Evolutionary conservation across 805 yeast species (phyloP).

Genomic region (Cyberlindnera sargentensis): DNA sequence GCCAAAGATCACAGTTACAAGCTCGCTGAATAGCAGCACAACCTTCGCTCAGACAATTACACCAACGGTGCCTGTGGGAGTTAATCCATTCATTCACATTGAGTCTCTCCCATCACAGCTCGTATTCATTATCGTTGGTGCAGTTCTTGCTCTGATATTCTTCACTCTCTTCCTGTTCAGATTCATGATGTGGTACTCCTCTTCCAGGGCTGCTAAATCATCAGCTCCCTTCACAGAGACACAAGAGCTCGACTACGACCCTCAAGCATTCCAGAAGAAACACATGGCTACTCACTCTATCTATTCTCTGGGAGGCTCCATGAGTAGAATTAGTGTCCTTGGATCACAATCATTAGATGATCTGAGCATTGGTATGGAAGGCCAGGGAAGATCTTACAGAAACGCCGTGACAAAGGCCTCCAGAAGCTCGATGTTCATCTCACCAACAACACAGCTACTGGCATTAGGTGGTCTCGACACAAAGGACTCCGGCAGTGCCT

Average conservation of each 20-base stretch:
- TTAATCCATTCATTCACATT: constrained; percentile 50
- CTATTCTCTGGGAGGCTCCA: constrained; percentile 24
- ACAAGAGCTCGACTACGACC: constrained; percentile 17
- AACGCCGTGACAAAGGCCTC: constrained; percentile 20
- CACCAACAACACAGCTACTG: constrained; percentile 39
- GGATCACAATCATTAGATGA: constrained; percentile 15
- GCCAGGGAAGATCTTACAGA: constrained; percentile 21
- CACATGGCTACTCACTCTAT: constrained; percentile 21
- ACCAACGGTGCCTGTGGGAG: constrained; percentile 17
- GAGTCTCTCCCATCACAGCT: constrained; percentile 56
- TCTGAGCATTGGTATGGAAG: not conserved
- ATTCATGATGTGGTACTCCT: constrained; percentile 19
- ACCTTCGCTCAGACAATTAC: constrained; percentile 18
- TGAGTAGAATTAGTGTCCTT: constrained; percentile 24
- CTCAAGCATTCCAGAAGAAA: constrained; percentile 17
- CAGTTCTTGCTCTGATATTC: constrained; percentile 45
- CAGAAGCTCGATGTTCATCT: constrained; percentile 42
- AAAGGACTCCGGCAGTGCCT: not conserved
- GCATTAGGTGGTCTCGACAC: constrained; percentile 12
- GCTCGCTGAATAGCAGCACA: constrained; percentile 2
- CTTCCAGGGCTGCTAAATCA: constrained; percentile 24
- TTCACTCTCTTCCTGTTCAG: constrained; percentile 20
- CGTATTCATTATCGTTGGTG: constrained; percentile 72
- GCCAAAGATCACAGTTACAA: constrained; percentile 16
- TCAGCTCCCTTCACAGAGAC: not conserved